A percentile compares a stretch with the other conserved stretches of the same genome.
phyloP scores from a whole-genome alignment of 768 basidiomycete genomes.

The Pleurotus salmoneostramineus region DNA sequence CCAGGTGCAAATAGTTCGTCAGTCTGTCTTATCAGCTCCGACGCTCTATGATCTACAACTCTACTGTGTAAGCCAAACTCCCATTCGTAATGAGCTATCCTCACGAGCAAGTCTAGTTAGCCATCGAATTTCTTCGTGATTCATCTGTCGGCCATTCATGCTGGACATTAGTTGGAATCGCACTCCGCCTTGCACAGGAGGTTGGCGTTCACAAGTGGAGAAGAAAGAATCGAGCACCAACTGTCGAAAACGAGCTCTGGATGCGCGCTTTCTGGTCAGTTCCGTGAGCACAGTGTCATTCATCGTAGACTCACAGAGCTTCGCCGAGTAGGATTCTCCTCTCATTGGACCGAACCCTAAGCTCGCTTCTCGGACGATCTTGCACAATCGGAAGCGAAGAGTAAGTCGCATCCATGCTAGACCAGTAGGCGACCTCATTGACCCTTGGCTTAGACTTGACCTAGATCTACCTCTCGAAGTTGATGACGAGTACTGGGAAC shows the following conservation, averaged over 20 bases:
- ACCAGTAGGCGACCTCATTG: not conserved
- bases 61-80: slow-evolving; percentile 42
- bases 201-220: slow-evolving; percentile 62
- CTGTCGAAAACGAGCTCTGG: slow-evolving; percentile 67
- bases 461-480: slow-evolving; percentile 60
- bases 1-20: slow-evolving; percentile 61
- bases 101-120: slow-evolving; percentile 30
- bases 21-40: slow-evolving; percentile 53
- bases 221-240: slow-evolving; percentile 25
- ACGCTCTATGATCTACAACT: slow-evolving; percentile 72
- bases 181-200: slow-evolving; percentile 69
- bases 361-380: slow-evolving; percentile 60
- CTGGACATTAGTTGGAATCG: slow-evolving; percentile 65
- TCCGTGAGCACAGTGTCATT: not conserved
- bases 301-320: not conserved
- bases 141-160: slow-evolving; percentile 47
- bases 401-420: slow-evolving; percentile 30
- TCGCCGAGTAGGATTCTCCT: slow-evolving; percentile 39
- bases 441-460: slow-evolving; percentile 50
- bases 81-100: not conserved
- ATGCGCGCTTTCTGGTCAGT: slow-evolving; percentile 63
- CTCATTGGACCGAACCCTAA: slow-evolving; percentile 40
- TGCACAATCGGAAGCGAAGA: slow-evolving; percentile 74
- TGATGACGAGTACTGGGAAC: slow-evolving; percentile 72
- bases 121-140: slow-evolving; percentile 41